phyloP scores from a whole-genome alignment of 192 early-diverging fungal species.

The Umbelopsis sp. region DNA sequence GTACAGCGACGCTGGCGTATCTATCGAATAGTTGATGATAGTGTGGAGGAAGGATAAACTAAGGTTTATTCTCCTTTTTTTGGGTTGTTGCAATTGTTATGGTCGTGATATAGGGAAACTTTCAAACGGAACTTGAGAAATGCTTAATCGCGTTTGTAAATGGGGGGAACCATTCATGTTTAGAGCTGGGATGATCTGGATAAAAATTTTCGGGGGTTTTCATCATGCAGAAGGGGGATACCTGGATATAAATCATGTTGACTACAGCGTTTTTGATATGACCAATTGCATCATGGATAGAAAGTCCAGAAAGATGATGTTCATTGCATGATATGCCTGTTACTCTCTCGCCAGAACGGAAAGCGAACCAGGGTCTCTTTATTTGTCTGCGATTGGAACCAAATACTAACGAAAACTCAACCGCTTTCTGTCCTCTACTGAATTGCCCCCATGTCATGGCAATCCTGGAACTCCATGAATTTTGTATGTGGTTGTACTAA shows the following conservation, averaged over 20 bases:
- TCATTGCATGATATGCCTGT: neutral
- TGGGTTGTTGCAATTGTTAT: neutral
- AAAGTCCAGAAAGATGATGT: neutral
- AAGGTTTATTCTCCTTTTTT: neutral
- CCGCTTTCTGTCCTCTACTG: neutral
- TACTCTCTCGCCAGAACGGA: neutral
- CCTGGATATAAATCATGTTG: too few species aligned
- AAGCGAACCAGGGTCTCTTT: constrained; percentile 3
- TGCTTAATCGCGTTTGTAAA: neutral
- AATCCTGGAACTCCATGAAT: neutral
- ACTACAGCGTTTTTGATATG: neutral
- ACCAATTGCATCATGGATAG: neutral
- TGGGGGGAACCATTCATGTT: neutral
- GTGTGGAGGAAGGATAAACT: too few species aligned
- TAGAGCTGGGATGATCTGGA: too few species aligned
- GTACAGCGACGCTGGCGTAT: too few species aligned
- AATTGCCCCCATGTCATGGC: neutral
- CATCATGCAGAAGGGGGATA: too few species aligned
- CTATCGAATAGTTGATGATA: too few species aligned
- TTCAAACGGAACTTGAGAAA: constrained; percentile 11
- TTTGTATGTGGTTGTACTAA: neutral
- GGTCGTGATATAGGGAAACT: neutral
- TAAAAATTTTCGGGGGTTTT: too few species aligned
- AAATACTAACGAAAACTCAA: neutral
- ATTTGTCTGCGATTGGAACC: neutral